These are phyloP conservation scores for Puccinia novopanici DNA, from an alignment of 1,284 basidiomycete genomes.

Conservation along the genomic window DNA sequence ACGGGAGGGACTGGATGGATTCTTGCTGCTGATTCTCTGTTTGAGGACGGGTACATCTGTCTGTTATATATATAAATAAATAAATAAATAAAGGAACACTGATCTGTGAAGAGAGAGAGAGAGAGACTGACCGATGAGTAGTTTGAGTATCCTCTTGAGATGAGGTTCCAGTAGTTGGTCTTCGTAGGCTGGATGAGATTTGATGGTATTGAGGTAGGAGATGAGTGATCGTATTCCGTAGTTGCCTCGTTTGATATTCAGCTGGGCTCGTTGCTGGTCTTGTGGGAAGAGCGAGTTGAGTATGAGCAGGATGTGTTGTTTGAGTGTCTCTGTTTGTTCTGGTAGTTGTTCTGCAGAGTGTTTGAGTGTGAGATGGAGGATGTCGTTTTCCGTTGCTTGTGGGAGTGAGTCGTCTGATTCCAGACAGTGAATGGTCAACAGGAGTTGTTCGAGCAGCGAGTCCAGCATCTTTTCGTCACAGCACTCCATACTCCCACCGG, in stretches of 20 bases:
- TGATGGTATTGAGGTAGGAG: background rate
- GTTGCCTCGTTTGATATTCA: conserved; percentile 26
- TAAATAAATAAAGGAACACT: background rate
- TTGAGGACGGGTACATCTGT: conserved; percentile 35
- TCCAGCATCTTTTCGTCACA: background rate
- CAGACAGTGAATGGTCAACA: conserved; percentile 36
- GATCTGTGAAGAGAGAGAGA: background rate
- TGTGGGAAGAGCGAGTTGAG: conserved; percentile 15
- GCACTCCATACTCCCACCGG: too few relatives aligned
- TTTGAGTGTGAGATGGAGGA: background rate
- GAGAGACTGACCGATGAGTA: conserved; percentile 17
- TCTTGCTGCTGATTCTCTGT: background rate
- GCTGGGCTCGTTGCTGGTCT: background rate
- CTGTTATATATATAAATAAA: background rate
- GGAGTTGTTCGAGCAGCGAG: conserved; percentile 10
- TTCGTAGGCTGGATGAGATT: background rate
- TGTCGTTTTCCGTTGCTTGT: background rate
- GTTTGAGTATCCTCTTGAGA: conserved; percentile 11
- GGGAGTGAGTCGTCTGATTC: conserved; percentile 26
- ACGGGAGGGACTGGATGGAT: background rate
- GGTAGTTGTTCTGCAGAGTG: background rate
- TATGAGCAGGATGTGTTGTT: background rate
- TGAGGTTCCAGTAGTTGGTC: conserved; percentile 12
- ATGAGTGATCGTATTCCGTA: conserved; percentile 20
- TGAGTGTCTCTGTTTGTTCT: background rate